A percentile compares a stretch with the other conserved stretches of the same genome.
phyloP scores from a whole-genome alignment of 140 eudicot genomes.

The Stevia rebaudiana region DNA sequence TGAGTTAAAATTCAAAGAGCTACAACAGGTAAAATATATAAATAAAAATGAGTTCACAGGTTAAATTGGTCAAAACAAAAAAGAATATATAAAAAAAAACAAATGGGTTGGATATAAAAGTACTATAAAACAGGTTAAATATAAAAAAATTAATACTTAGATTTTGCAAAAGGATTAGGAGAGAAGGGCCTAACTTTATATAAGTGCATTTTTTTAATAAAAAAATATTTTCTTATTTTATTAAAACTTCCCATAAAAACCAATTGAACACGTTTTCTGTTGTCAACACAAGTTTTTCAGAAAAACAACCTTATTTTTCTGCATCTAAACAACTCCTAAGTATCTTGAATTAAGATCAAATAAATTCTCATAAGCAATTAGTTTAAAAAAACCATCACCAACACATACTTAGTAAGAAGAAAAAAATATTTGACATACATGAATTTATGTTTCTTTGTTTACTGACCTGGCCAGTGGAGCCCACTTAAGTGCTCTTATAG shows the following conservation, averaged over 20 bases:
- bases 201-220: not conserved
- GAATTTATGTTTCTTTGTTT: not conserved
- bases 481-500: conserved; percentile 89
- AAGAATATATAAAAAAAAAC: not conserved
- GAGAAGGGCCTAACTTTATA: not conserved
- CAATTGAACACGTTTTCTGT: not conserved
- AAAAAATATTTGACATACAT: not conserved
- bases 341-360: not conserved
- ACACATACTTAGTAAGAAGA: not conserved
- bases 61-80: not conserved
- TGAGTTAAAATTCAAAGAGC: not conserved
- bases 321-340: not conserved
- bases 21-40: not conserved
- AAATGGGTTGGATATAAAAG: not conserved
- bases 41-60: not conserved
- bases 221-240: not conserved
- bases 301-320: not conserved
- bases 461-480: conserved; percentile 77
- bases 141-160: not conserved
- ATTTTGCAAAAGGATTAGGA: not conserved
- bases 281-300: not conserved
- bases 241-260: not conserved
- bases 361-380: not conserved
- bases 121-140: not conserved
- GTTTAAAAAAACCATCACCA: not conserved